Conservation (phyloP, 805 yeast species). For the Sugiyamaella boreocaroliniensis region DNA sequence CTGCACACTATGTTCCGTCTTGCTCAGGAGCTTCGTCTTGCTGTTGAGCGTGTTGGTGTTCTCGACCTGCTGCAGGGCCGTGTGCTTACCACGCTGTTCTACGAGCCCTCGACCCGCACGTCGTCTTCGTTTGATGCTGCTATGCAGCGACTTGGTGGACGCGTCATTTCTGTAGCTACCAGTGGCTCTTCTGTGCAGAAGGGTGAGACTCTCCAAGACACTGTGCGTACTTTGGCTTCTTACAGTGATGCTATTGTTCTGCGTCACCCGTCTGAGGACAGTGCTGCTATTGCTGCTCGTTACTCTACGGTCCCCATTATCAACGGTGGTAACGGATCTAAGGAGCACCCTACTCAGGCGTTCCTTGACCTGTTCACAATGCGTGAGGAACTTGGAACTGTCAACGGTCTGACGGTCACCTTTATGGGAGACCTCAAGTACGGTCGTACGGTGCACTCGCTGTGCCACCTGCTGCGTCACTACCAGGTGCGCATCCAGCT, state of each 20-base stretch:
- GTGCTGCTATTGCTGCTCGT: slow-evolving; percentile 91
- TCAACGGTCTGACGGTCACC: slow-evolving; percentile 94
- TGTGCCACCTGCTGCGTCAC: slow-evolving; percentile 81
- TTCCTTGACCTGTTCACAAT: slow-evolving; percentile 95
- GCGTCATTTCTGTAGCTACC: slow-evolving; percentile 82
- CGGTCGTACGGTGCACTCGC: slow-evolving; percentile 97
- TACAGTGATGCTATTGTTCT: slow-evolving; percentile 95
- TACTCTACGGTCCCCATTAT: slow-evolving; percentile 95
- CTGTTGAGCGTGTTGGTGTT: slow-evolving; percentile 94
- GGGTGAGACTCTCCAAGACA: slow-evolving; percentile 97
- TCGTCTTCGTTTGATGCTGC: slow-evolving; percentile 97
- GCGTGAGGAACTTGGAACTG: slow-evolving; percentile 98
- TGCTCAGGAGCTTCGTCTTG: slow-evolving; percentile 96
- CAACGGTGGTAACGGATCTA: slow-evolving; percentile 96
- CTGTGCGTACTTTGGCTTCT: slow-evolving; percentile 88
- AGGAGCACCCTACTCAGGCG: slow-evolving; percentile 99
- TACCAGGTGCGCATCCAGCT: slow-evolving; percentile 90
- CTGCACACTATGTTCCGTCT: slow-evolving; percentile 89
- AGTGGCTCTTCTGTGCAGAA: slow-evolving; percentile 90
- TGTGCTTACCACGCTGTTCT: slow-evolving; percentile 88
- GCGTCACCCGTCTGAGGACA: slow-evolving; percentile 91
- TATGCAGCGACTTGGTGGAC: slow-evolving; percentile 98
- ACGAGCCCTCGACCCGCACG: slow-evolving; percentile 97
- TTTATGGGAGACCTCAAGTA: slow-evolving; percentile 98
- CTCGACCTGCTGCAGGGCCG: slow-evolving; percentile 86